Evolutionary conservation across 1,284 basidiomycete species (phyloP), one percentile per base, ranked within the genome.

Genomic region (Lentinus polychrous): DNA sequence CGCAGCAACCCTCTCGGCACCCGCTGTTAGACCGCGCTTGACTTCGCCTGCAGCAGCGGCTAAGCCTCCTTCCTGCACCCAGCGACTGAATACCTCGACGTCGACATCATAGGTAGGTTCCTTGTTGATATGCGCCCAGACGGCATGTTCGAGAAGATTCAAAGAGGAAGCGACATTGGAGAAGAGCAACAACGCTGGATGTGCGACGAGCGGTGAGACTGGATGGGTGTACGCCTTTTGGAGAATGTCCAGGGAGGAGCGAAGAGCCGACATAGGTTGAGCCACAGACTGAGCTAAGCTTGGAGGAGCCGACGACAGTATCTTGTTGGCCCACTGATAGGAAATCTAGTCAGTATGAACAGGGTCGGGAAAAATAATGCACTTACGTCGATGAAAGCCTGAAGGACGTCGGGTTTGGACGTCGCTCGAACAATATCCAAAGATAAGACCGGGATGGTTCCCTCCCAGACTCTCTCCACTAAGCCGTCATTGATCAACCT

Each of bases 381-480:
- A 57, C 66, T 49, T 38, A 74, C 72, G 45, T 60, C 58, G 6
- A 63, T 55, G 52, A 70, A 74, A 4, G 68, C 66, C 38, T 53
- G 50, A 33, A 79, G 51, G 1, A 69, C 66, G 2, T 49, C 40
- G 3, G 65, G 60, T 55, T 71, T 71, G 49, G 68, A 65, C 45
- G 74, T 66, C 24, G 74, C 79, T 44, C 85, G 69, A 3, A 79
- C 66, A 35, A 89, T 66, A 58, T 91, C 87, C 42, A 89, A 63
- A 1, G 83, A 73, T 1, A 90, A 71, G 1, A 89, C 81, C 2
- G 77, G 78, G 3, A 74, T 73, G 0, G 86, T 88, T 0, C 86
- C 88, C 65, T 91, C 88, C 88, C 88, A 91, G 43, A 91, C 88
- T 55, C 81, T 81, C 66, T 91, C 86, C 5, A 90, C 89, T 6